Percentiles rank a stretch among this genome's conserved stretches.
Evolutionary conservation across 257 asterid species (phyloP).

Genomic region (Oldenlandia corymbosa): DNA sequence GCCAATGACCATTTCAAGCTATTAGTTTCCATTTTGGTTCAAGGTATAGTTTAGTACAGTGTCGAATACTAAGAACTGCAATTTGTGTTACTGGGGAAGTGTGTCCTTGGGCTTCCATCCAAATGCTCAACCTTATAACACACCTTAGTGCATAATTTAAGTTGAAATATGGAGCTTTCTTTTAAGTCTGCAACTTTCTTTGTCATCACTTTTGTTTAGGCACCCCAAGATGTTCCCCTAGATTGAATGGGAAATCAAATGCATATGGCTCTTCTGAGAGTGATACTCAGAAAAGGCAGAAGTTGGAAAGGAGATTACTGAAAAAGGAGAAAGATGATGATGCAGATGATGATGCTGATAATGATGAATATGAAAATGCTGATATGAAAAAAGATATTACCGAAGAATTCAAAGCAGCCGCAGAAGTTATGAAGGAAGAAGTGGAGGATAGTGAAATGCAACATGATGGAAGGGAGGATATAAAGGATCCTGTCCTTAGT

Average conservation of each 20-base stretch:
- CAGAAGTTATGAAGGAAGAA: conserved; percentile 13
- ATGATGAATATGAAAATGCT: conserved; percentile 22
- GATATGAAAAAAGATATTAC: not conserved
- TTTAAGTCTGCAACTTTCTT: too few relatives aligned
- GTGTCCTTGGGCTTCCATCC: too few relatives aligned
- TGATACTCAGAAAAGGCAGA: conserved; percentile 43
- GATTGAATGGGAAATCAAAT: conserved; percentile 50
- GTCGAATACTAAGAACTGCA: too few relatives aligned
- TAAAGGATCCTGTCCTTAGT: not conserved
- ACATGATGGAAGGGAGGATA: not conserved
- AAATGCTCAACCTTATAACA: too few relatives aligned
- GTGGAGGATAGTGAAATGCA: not conserved
- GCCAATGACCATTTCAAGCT: too few relatives aligned
- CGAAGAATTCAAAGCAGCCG: conserved; percentile 3
- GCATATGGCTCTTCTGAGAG: conserved; percentile 30
- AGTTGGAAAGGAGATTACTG: conserved; percentile 25
- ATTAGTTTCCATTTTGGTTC: too few relatives aligned
- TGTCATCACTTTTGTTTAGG: too few relatives aligned
- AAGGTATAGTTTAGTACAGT: too few relatives aligned
- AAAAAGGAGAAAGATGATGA: conserved; percentile 22
- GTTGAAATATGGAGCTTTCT: too few relatives aligned
- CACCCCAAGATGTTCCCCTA: conserved; percentile 58
- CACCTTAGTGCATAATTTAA: too few relatives aligned
- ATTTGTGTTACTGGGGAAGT: too few relatives aligned
- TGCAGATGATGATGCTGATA: conserved; percentile 21